These are phyloP conservation scores for Entonaema liquescens DNA, from an alignment of 495 filamentous ascomycete species.

Conservation along the genomic window DNA sequence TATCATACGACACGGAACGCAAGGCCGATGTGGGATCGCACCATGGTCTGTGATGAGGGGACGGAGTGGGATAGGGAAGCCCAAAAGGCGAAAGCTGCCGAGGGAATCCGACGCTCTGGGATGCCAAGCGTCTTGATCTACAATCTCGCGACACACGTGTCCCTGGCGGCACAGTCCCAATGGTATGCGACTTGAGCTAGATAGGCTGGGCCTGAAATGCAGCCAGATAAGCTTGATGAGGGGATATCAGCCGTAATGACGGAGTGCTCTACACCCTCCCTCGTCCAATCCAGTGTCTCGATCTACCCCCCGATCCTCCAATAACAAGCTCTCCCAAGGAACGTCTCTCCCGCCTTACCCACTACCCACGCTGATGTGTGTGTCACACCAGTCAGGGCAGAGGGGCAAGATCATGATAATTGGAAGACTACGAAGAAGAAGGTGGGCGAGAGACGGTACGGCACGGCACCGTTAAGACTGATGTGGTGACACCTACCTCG, in stretches of 20 bases:
- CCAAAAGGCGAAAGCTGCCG: conserved; percentile 35
- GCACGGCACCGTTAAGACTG: conserved; percentile 33
- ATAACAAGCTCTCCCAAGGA: conserved; percentile 35
- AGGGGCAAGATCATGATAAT: conserved; percentile 32
- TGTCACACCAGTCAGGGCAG: conserved; percentile 41
- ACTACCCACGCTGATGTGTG: conserved; percentile 9
- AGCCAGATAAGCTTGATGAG: conserved; percentile 36
- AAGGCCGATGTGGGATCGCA: conserved; percentile 36
- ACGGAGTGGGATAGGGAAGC: conserved; percentile 2
- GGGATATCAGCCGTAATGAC: conserved; percentile 37
- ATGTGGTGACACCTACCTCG: conserved; percentile 33
- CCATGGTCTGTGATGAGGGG: conserved; percentile 12
- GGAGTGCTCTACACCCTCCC: conserved; percentile 8
- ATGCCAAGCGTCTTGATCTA: conserved; percentile 41
- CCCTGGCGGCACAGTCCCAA: conserved; percentile 38
- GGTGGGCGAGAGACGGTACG: conserved; percentile 28
- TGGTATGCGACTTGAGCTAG: conserved; percentile 26
- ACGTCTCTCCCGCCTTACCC: conserved; percentile 22
- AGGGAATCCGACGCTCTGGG: conserved; percentile 43
- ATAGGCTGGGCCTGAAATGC: conserved; percentile 23
- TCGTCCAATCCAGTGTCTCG: conserved; percentile 33
- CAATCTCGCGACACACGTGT: conserved; percentile 45
- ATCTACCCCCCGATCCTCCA: conserved; percentile 37
- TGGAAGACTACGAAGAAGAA: conserved; percentile 27
- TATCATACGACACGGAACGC: conserved; percentile 35